phyloP scores from a whole-genome alignment of 176 grass and related monocot species.

The Musa beccarii region DNA sequence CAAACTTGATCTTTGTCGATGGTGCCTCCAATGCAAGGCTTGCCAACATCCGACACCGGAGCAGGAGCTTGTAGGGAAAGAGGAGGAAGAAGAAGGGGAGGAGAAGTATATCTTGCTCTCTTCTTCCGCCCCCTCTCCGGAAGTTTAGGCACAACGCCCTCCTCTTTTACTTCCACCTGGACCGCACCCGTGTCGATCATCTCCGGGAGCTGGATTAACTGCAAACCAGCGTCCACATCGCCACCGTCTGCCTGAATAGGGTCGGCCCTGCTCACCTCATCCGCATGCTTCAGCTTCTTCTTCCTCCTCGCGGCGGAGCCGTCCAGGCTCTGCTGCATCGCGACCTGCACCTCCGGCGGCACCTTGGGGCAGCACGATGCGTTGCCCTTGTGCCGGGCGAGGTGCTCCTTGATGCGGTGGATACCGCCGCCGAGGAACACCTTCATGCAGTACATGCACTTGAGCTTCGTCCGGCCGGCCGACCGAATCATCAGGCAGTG shows the following conservation, averaged over 20 bases:
- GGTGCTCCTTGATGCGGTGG: constrained; percentile 99
- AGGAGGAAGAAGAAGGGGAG: neutral
- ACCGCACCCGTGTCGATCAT: constrained; percentile 30
- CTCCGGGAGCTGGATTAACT: constrained; percentile 41
- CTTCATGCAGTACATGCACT: constrained; percentile 82
- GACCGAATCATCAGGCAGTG: constrained; percentile 74
- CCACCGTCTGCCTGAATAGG: neutral
- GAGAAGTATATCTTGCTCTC: constrained; percentile 14
- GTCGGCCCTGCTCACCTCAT: constrained; percentile 24
- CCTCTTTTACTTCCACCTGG: constrained; percentile 25
- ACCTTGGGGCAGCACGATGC: constrained; percentile 83
- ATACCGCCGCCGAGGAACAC: constrained; percentile 82
- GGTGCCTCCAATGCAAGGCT: neutral
- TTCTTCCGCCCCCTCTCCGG: constrained; percentile 39
- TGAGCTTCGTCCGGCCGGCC: constrained; percentile 52
- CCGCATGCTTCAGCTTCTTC: constrained; percentile 38
- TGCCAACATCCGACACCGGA: constrained; percentile 19
- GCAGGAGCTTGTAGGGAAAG: constrained; percentile 19
- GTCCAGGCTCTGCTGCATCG: constrained; percentile 66
- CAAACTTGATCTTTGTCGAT: constrained; percentile 51
- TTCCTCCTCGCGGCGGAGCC: constrained; percentile 58
- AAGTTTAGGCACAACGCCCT: constrained; percentile 5
- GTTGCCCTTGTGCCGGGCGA: constrained; percentile 75
- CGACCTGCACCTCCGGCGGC: constrained; percentile 51
- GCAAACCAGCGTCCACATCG: constrained; percentile 25